phyloP scores from a whole-genome alignment of 257 asterid species.

The Nicotiana obtusifolia region DNA sequence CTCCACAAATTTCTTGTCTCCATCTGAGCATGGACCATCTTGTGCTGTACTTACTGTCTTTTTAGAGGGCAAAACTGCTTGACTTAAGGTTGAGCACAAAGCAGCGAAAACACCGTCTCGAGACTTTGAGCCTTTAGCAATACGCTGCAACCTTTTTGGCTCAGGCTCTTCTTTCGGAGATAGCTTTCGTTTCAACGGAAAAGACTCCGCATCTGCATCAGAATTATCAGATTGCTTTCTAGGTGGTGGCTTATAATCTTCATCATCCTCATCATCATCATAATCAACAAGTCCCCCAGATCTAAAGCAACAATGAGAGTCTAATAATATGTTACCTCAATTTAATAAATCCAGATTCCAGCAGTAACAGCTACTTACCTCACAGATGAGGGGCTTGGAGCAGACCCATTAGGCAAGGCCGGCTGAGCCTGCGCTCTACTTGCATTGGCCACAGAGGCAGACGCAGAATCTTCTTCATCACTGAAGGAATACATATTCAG shows the following conservation, averaged over 20 bases:
- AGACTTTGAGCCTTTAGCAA: slow-evolving; percentile 54
- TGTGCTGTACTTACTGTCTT: slow-evolving; percentile 30
- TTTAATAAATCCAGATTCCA: background rate
- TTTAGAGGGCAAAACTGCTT: slow-evolving; percentile 52
- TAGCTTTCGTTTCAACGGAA: slow-evolving; percentile 67
- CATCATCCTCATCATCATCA: slow-evolving; percentile 95
- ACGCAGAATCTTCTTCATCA: slow-evolving; percentile 93
- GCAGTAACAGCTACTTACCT: slow-evolving; percentile 39
- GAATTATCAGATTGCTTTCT: slow-evolving; percentile 38
- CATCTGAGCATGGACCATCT: slow-evolving; percentile 24
- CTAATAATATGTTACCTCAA: slow-evolving; percentile 2
- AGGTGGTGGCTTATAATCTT: slow-evolving; percentile 89
- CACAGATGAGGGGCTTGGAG: slow-evolving; percentile 32
- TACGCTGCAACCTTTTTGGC: slow-evolving; percentile 54
- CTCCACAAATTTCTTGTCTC: slow-evolving; percentile 21
- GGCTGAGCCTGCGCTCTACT: slow-evolving; percentile 40
- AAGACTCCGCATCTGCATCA: slow-evolving; percentile 58
- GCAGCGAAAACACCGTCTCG: slow-evolving; percentile 70
- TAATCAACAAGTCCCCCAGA: slow-evolving; percentile 93
- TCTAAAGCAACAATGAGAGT: slow-evolving; percentile 35
- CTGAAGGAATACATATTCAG: slow-evolving; percentile 33
- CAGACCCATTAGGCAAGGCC: slow-evolving; percentile 54
- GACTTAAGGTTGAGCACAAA: slow-evolving; percentile 62
- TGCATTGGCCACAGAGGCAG: slow-evolving; percentile 47
- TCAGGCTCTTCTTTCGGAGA: slow-evolving; percentile 60